Base-by-base conservation (phyloP, 495 filamentous ascomycete species). In the Hyaloscypha variabilis region DNA sequence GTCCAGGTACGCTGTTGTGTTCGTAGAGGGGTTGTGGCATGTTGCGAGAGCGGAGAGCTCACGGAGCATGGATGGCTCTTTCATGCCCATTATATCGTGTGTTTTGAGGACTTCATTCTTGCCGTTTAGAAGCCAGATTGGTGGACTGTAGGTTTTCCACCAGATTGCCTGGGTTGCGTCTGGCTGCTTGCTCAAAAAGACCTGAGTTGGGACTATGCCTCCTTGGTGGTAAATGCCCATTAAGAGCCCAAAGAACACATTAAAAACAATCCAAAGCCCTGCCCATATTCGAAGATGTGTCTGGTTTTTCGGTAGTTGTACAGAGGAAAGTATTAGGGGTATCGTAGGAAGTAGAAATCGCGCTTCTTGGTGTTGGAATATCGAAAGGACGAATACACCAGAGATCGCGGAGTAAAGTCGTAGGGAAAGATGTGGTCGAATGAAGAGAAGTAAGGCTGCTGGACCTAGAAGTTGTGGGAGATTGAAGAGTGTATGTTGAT, bases 101-200 rank as follows among this genome's bases (percentile, higher is more conserved):
- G 93, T 97, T n/a, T 76, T 77, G 53, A 94, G 72, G 17, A 85
- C 77, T 64, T 83, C 84, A 66, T 87, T 88, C 70, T 90, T 89
- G 10, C 89, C 85, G 63, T 94, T 92, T 26, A 98, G 80, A 21
- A 99, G 81, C 93, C 95, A 98, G 24, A 90, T 87, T 0, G 95
- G 95, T 8, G 95, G 95, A 67, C 88, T 91, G 75, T 99, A 99
- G 0, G 96, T 98, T 71, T 96, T 97, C 95, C 95, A 99, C 94
- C 94, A 99, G 60, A 96, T 82, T 3, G 91, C 90, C 13, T 90
- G 82, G 6, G 83, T 85, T n/a, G 86, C 84, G 58, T 85, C 80
- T 21, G 76, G 83, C 71, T 86, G 83, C 34, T 79, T 81, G 72
- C 81, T 84, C 72, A 86, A 71, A 60, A 86, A 86, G 17, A 85